Base-by-base conservation (phyloP, 805 yeast genomes). In the Starmerella bacillaris region DNA sequence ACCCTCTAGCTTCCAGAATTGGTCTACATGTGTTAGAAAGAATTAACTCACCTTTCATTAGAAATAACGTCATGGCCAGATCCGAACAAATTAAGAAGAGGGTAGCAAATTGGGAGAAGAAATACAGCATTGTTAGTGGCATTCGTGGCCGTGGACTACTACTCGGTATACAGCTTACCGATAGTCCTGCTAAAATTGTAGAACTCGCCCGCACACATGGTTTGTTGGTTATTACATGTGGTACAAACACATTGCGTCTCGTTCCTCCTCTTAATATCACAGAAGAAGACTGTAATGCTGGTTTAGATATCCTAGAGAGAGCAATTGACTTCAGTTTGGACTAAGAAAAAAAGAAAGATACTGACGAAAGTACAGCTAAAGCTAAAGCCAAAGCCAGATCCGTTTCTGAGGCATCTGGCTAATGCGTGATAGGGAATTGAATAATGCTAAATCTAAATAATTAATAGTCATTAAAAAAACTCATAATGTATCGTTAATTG, bases 231-330 rank as follows among this genome's bases (percentile, higher is more conserved):
- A 79, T 89, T 37, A 78, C 93, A 16, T 94, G 94, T 5, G 98
- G 96, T 30, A 75, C 78, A 47, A 82, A 83, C 54, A 86, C 89
- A 7, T 61, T 89, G 36, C 71, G 98, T 58, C 64, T 89, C 43
- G 89, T 86, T 21, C 98, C 98, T 21, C 89, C 96, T 5, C 65
- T 89, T 52, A 83, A 77, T 46, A 82, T 84, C 40, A 74, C 72
- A 20, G 72, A 74, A 35, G 73, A 70, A 20, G 70, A 66, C 27
- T 71, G 82, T 28, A 63, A 63, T 30, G 68, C 71, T 43, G 98
- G 96, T 22, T 56, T 89, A 34, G 65, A 64, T 11, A 68, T 83
- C 30, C 68, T 86, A 39, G 75, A 68, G 38, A 53, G 64, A 27
- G 72, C 77, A 19, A 51, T 9, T 12, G 21, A 34, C 22, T 27